Evolutionary conservation across 345 rosid species (phyloP), one percentile per base, ranked within the genome.

Genomic region (Ricinus communis): DNA sequence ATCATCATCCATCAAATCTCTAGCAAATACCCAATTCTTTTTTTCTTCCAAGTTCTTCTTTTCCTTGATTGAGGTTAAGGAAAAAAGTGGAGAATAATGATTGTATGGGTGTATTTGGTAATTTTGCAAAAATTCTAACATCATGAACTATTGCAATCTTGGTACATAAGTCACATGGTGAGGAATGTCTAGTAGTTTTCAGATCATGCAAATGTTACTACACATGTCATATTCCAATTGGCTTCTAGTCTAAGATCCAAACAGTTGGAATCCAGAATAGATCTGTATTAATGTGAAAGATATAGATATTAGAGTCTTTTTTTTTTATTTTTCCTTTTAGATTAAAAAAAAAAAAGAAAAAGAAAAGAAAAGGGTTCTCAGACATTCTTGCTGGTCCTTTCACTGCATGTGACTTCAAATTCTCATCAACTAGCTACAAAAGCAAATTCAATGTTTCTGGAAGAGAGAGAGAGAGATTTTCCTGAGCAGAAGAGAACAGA

Each of bases 401-500:
- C 75, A 65, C 25, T 66, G 52, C 74, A 72, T 69, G 69, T 69
- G 71, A 72, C 72, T 64, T 76, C 18, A 40, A 53, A 58, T 68
- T 68, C 70, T 62, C 24, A 46, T 6, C 21, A 28, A 31, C 5
- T n/a, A n/a, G n/a, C n/a, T 53, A 41, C 21, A 49, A 46, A 54
- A 19, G 7, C n/a, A 71, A 27, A 58, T 4, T 15, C 15, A 49
- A 46, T 41, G 58, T 53, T 75, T 57, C 53, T 24, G 49, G 16
- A 46, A 10, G n/a, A n/a, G n/a, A n/a, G n/a, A n/a, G n/a, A n/a
- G n/a, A n/a, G n/a, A n/a, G n/a, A n/a, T 18, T 38, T 21, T 65
- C 22, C 33, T 52, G 10, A 56, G 28, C 66, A 72, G 68, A 77
- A 63, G 46, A 70, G 76, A 82, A 75, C 78, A 74, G 76, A 76